Percentiles rank a stretch among this genome's conserved stretches.
phyloP scores from a whole-genome alignment of 345 rosid species.

The Eucalyptus leucophloia region DNA sequence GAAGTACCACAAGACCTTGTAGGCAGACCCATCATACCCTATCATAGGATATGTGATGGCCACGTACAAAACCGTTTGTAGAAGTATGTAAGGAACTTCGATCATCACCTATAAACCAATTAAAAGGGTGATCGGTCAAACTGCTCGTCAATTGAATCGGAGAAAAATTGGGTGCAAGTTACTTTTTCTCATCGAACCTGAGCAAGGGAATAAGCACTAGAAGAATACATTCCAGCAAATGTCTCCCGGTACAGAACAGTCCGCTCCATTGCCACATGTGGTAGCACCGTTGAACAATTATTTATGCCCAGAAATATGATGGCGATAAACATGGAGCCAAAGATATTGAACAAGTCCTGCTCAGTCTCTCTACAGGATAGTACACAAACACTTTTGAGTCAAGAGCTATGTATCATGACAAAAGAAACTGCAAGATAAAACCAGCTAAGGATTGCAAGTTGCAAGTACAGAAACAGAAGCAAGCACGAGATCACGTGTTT shows the following conservation, averaged over 20 bases:
- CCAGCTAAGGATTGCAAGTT: background rate
- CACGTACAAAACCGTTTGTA: slow-evolving; percentile 24
- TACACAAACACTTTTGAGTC: background rate
- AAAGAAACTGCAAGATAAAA: background rate
- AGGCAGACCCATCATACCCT: slow-evolving; percentile 35
- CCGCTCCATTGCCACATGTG: slow-evolving; percentile 43
- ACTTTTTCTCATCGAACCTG: slow-evolving; percentile 17
- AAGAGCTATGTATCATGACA: background rate
- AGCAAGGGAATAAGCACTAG: slow-evolving; percentile 56
- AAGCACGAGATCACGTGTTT: background rate
- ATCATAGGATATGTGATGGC: slow-evolving; percentile 57
- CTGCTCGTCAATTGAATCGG: background rate
- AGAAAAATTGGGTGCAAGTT: background rate
- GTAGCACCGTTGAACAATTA: slow-evolving; percentile 50
- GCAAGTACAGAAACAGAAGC: background rate
- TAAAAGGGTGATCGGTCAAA: background rate
- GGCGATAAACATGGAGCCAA: slow-evolving; percentile 43
- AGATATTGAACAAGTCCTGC: slow-evolving; percentile 51
- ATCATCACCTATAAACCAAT: background rate
- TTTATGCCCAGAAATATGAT: slow-evolving; percentile 49
- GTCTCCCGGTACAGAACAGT: slow-evolving; percentile 64
- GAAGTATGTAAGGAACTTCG: background rate
- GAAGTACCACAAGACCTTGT: slow-evolving; percentile 55
- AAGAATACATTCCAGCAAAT: slow-evolving; percentile 80
- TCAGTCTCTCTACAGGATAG: slow-evolving; percentile 30